Base-by-base conservation (phyloP, 305 asterid genomes). In the Fraxinus sp. region DNA sequence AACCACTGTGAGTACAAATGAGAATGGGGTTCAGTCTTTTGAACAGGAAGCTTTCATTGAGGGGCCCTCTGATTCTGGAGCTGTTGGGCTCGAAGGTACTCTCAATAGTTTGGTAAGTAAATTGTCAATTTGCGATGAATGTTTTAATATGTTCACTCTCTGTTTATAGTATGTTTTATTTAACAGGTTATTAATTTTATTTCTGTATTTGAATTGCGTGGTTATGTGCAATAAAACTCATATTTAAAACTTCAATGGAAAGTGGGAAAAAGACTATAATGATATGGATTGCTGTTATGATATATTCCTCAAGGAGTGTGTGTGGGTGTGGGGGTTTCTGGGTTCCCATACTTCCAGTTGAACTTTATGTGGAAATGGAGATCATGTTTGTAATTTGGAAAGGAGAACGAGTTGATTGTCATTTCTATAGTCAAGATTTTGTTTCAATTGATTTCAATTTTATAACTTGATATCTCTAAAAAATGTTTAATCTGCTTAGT, bases 61-160 rank as follows among this genome's bases (percentile, higher is more conserved):
- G 30, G 90, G 76, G 77, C 81, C 90, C 78, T 66, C 81, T 55
- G 28, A 35, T 72, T 80, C 78, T 46, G 83, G 49, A n/a, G 79
- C 84, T 52, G 75, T 76, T 81, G 90, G 93, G 64, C 33, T 95
- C 41, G 88, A 93, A 81, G 85, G 95, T 71, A 86, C 87, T 52
- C 81, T 92, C 28, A 91, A 95, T 84, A 82, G 26, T 84, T 77
- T 91, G 97, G 97, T 95, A 52, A 57, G 91, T 89, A 52, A 66
- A 68, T 18, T 77, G 62, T 79, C 57, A 73, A 57, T 73, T 80
- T 68, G 78, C 77, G 46, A 24, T 10, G 36, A 57, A 0, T 9
- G 79, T 4, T 16, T 59, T 49, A 18, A 41, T 79, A 57, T 26
- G 14, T 77, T 79, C 24, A 18, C 18, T 33, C 36, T 74, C 8